Conservation (phyloP, 768 basidiomycete species). For the Pleurotus eryngii region DNA sequence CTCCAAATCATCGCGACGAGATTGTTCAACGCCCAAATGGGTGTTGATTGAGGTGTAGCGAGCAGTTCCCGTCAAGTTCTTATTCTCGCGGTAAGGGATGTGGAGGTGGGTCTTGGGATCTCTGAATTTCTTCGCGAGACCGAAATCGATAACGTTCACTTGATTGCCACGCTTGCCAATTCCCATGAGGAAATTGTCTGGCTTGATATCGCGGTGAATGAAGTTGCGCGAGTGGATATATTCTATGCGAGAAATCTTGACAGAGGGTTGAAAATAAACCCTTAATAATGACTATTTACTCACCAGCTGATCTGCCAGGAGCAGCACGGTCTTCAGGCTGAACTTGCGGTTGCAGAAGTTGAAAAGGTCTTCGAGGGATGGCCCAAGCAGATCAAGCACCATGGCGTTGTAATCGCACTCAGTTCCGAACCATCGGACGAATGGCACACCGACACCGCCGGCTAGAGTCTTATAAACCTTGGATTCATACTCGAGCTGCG, state of each 20-base stretch:
- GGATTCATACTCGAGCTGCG: constrained; percentile 99
- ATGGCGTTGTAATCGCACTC: constrained; percentile 99
- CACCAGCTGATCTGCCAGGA: constrained; percentile 95
- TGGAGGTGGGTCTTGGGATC: constrained; percentile 99
- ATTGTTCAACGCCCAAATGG: constrained; percentile 96
- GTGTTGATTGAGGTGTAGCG: constrained; percentile 99
- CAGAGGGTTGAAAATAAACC: constrained; percentile 15
- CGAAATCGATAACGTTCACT: constrained; percentile 98
- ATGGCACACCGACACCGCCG: constrained; percentile 97
- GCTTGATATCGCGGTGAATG: constrained; percentile 97
- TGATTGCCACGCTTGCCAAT: constrained; percentile 99
- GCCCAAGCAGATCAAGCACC: constrained; percentile 95
- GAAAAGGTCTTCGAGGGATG: constrained; percentile 88
- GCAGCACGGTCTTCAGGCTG: constrained; percentile 91
- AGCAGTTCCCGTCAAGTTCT: constrained; percentile 98
- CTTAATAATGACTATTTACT: constrained; percentile 28
- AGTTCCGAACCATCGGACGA: constrained; percentile 92
- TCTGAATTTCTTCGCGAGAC: constrained; percentile 99
- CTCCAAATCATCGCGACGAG: constrained; percentile 96
- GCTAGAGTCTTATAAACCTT: constrained; percentile 97
- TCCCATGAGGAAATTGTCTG: constrained; percentile 99
- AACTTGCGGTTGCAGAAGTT: constrained; percentile 98
- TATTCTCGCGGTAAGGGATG: constrained; percentile 99
- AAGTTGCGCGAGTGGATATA: constrained; percentile 99
- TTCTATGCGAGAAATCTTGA: constrained; percentile 94